Evolutionary conservation across 495 filamentous ascomycete species (phyloP), one percentile per base, ranked within the genome.

Genomic region (Arthonia radiata): DNA sequence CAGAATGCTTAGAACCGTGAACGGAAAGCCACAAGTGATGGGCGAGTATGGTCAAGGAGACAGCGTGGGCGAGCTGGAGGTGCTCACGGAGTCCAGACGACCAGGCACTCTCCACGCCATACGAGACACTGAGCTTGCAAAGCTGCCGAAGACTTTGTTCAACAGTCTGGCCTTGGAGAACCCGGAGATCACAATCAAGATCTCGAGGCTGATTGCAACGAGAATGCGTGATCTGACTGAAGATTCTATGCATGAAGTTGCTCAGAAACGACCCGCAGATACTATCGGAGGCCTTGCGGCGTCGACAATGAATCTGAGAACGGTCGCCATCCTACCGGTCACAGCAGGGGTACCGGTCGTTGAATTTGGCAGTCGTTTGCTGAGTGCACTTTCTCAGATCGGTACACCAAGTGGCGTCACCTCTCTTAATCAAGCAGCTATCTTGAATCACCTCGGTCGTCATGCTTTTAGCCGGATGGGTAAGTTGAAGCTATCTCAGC

Each of bases 391-490:
- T 23, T 67, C 64, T 10, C 82, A 94, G 40, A 75, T 94, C 29
- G 82, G 83, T 2, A 67, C 79, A 1, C 61, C 67, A 4, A 80
- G 90, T 37, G 82, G 82, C 2, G 80, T 91, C 13, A 91, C 80
- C 0, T 83, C 79, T 0, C 56, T 97, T 9, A 91, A 92, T 38
- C 89, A 94, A 48, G 67, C 77, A 4, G 78, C 80, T 0, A 92
- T 97, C 36, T 42, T 94, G 32, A 89, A 89, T 33, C 89, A 94
- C 41, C 59, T 97, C 1, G 86, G 86, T 4, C 65, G 83, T 27
- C 82, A 94, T 46, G 89, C 89, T 3, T 97, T 97, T 41, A 93
- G 73, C 46, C 72, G 71, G 32, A 93, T 97, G 76, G 86, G 86
- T 2, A 94, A 92, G 42, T 57, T 97, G 17, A 94, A 92, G 48